Percentiles rank a stretch among this genome's conserved stretches.
Conservation (phyloP, 1,284 basidiomycete genomes). For the Trametes sp. region DNA sequence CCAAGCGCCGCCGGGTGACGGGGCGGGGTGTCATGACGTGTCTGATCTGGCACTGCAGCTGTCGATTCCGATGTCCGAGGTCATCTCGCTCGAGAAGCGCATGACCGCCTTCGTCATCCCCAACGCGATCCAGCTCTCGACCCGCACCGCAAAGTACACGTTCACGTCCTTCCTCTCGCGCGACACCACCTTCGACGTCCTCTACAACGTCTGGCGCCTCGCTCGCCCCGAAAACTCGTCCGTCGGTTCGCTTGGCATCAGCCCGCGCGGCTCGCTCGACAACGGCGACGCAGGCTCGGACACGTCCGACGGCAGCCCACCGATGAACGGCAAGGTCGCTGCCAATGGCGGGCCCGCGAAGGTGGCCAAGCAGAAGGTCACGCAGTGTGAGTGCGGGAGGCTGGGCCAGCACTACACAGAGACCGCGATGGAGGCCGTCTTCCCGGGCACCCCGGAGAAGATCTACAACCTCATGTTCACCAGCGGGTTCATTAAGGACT, state of each 20-base stretch:
- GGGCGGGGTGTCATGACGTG: conserved; percentile 23
- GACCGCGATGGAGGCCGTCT: conserved; percentile 76
- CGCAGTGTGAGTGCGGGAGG: conserved; percentile 80
- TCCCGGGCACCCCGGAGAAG: conserved; percentile 93
- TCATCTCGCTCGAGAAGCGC: conserved; percentile 92
- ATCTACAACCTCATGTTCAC: conserved; percentile 97
- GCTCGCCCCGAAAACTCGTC: conserved; percentile 79
- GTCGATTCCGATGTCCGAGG: conserved; percentile 91
- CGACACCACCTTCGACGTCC: conserved; percentile 96
- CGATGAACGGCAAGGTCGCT: conserved; percentile 15
- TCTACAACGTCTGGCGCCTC: conserved; percentile 95
- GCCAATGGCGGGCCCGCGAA: conserved; percentile 21
- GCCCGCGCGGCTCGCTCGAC: conserved; percentile 38
- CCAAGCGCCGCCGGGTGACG: background rate
- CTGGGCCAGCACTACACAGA: conserved; percentile 79
- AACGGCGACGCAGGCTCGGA: conserved; percentile 26
- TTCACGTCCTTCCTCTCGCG: conserved; percentile 97
- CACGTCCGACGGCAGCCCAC: conserved; percentile 11
- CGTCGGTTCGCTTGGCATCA: conserved; percentile 40
- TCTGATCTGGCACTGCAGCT: conserved; percentile 59
- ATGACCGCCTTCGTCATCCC: conserved; percentile 99
- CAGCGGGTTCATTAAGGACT: conserved; percentile 95
- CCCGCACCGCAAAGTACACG: conserved; percentile 85
- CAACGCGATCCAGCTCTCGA: conserved; percentile 94
- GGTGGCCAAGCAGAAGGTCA: conserved; percentile 54